Evolutionary conservation across 345 rosid species (phyloP).

Genomic region (Sisymbrium irio): DNA sequence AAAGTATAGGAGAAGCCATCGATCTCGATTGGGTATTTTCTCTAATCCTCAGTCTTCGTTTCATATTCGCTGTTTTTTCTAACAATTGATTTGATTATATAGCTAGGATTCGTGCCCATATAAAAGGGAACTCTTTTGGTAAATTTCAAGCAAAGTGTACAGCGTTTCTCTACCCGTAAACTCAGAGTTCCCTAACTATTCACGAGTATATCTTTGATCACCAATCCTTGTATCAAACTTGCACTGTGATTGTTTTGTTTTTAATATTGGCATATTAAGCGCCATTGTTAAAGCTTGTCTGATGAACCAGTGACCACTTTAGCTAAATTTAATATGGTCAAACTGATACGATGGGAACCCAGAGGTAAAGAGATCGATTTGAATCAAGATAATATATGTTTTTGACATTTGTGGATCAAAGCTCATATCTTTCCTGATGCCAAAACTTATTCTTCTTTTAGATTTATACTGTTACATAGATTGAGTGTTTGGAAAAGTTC

Average conservation of each 20-base stretch:
- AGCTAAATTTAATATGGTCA: background rate
- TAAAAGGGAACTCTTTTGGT: background rate
- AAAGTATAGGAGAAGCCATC: too few relatives aligned
- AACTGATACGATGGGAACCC: background rate
- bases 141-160: too few relatives aligned
- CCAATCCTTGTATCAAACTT: background rate
- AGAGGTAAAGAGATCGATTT: background rate
- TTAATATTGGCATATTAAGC: background rate
- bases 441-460: background rate
- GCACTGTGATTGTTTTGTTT: background rate
- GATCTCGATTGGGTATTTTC: background rate
- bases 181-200: background rate
- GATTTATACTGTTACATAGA: background rate
- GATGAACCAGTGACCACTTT: background rate
- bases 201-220: background rate
- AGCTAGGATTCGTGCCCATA: background rate
- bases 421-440: background rate
- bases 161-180: too few relatives aligned
- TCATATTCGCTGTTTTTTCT: background rate
- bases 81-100: background rate
- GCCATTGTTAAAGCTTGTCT: background rate
- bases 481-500: background rate
- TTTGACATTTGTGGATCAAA: background rate
- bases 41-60: slow-evolving; percentile 1
- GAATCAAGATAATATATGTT: background rate